These are phyloP conservation scores for Diaporthe batatas DNA, from an alignment of 2,329 filamentous ascomycete species.

Conservation along the genomic window DNA sequence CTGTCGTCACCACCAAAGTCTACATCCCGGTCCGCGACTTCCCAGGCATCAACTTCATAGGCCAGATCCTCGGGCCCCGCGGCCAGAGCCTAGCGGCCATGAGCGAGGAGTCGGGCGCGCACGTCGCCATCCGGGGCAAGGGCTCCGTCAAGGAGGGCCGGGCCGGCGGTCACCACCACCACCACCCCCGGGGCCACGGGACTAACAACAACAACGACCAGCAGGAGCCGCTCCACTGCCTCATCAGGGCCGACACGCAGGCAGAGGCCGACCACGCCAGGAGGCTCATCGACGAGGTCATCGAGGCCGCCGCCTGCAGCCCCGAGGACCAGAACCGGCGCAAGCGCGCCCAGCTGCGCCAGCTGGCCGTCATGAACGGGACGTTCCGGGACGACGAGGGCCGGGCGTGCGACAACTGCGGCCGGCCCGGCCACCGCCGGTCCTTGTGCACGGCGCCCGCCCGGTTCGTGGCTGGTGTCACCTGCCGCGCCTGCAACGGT, in stretches of 20 bases:
- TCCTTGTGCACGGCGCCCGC: constrained; percentile 1
- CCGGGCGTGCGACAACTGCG: constrained; percentile 5
- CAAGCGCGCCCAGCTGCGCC: constrained; percentile 83
- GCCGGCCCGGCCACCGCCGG: neutral
- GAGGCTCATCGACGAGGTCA: constrained; percentile 81
- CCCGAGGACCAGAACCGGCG: constrained; percentile 84
- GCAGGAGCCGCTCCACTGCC: constrained; percentile 83
- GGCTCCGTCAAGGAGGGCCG: constrained; percentile 88
- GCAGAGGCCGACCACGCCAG: constrained; percentile 83
- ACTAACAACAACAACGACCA: constrained; percentile 66
- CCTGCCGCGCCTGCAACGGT: neutral
- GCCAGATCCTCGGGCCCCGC: constrained; percentile 86
- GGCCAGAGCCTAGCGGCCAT: constrained; percentile 86
- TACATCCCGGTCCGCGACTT: constrained; percentile 88
- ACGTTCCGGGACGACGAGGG: constrained; percentile 82
- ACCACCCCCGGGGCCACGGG: too few relatives aligned
- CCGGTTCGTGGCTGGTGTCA: neutral
- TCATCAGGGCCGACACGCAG: constrained; percentile 86
- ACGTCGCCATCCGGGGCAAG: constrained; percentile 85
- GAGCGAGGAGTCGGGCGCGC: constrained; percentile 81
- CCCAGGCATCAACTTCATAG: constrained; percentile 91
- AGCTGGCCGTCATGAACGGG: constrained; percentile 83
- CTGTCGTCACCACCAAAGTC: constrained; percentile 85
- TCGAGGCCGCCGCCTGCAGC: constrained; percentile 82
- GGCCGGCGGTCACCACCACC: neutral